Base-by-base conservation (phyloP, 306 rosid species). In the Alnus rubra region DNA sequence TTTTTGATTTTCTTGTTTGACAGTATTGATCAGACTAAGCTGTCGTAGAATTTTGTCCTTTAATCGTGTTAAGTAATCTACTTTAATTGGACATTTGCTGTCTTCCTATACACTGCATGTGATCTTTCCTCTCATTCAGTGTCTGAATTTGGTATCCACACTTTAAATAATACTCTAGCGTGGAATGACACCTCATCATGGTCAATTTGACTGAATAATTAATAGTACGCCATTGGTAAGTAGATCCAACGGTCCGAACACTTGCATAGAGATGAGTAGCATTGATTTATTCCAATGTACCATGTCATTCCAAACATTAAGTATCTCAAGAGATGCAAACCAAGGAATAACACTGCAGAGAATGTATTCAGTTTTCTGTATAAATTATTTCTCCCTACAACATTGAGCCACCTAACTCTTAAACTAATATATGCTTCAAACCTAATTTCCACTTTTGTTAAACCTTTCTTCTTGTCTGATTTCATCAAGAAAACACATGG, bases 361-460 rank as follows among this genome's bases (percentile, higher is more conserved):
- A 68, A 69, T 53, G 59, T 45, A 8, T 63, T 45, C 78, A 33
- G 65, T 64, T 53, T 19, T 35, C 63, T 7, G 5, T 54, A 9
- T 33, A 30, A 3, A 15, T 56, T 23, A 28, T 1, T 59, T 28
- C 14, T n/a, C 6, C 6, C 13, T 78, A 16, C 73, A 23, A 59
- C 31, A 9, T n/a, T 54, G 7, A 45, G 31, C 18, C 48, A 83
- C 85, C 85, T 78, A 86, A 80, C 39, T 71, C 79, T 69, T 77
- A 33, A 64, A 77, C 50, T 81, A 77, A 70, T 37, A 69, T 31
- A 3, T 16, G 9, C 35, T 69, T 69, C 15, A 76, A 81, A 74
- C 81, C 83, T 78, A 86, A 78, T 56, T 78, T 42, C 31, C 64
- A 65, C 73, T 72, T 71, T 54, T 9, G 52, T 12, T 18, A 42